Evolutionary conservation across 2,329 filamentous ascomycete species (phyloP).

Genomic region (Trichoderma asperellum): DNA sequence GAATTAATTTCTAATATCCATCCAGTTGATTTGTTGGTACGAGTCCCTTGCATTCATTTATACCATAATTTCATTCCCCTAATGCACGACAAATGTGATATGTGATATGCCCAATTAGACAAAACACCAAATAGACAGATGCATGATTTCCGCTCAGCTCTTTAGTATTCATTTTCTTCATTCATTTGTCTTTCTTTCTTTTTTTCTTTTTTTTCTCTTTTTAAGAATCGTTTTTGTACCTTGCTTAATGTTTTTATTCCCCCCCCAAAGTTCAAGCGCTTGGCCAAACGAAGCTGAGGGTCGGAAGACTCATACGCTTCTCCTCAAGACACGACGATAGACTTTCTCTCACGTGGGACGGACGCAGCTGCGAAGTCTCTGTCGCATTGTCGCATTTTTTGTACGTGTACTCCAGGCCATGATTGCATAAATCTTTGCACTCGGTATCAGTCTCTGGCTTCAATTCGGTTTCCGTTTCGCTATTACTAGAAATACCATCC

Average conservation of each 20-base stretch:
- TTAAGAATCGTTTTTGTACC: neutral
- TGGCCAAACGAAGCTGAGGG: constrained; percentile 36
- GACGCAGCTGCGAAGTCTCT: neutral
- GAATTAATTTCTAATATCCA: constrained; percentile 26
- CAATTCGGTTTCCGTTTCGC: neutral
- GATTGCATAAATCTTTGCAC: constrained; percentile 19
- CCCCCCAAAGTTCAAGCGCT: constrained; percentile 3
- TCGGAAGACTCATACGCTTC: constrained; percentile 40
- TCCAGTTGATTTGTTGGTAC: constrained; percentile 10
- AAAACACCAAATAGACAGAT: neutral
- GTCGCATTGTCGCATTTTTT: neutral
- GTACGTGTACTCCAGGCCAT: constrained; percentile 24
- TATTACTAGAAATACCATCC: neutral
- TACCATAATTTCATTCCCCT: neutral
- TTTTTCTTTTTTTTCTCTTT: neutral
- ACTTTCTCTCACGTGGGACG: neutral
- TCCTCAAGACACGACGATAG: constrained; percentile 3
- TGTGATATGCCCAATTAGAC: neutral
- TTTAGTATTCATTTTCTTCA: neutral
- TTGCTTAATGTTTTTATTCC: neutral
- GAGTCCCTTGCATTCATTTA: constrained; percentile 9
- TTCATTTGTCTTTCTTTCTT: neutral
- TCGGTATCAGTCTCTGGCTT: neutral
- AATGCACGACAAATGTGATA: neutral
- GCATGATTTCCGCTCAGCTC: neutral